phyloP scores from a whole-genome alignment of 1,284 basidiomycete genomes.

The Megacollybia platyphylla region DNA sequence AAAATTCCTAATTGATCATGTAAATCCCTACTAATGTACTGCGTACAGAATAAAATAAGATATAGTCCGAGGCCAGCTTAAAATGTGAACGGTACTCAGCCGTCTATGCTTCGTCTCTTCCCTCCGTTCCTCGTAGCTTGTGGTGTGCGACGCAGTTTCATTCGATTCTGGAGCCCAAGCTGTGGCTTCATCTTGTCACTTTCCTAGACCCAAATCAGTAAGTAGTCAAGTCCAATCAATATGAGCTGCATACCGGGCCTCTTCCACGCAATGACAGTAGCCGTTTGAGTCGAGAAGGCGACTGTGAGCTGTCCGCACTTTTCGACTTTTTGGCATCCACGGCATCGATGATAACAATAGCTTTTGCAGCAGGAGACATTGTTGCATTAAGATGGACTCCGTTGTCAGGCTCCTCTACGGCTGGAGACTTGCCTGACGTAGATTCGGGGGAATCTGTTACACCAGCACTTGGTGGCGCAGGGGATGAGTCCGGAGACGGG shows the following conservation, averaged over 20 bases:
- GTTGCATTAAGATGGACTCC: conserved; percentile 5
- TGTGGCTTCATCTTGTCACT: conserved; percentile 4
- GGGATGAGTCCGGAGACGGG: conserved; percentile 11
- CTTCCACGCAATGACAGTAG: conserved; percentile 27
- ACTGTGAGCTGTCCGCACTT: conserved; percentile 15
- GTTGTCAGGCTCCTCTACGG: conserved; percentile 9
- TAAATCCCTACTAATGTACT: no score
- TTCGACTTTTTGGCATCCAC: conserved; percentile 31
- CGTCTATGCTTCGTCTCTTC: conserved; percentile 7
- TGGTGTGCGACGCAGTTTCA: conserved; percentile 3
- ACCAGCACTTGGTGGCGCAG: not conserved
- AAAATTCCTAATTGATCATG: no score
- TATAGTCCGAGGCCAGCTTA: no score
- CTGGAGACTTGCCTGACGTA: conserved; percentile 6
- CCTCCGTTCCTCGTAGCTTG: conserved; percentile 7
- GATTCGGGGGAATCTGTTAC: not conserved
- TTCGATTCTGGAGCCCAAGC: not conserved
- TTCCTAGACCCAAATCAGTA: not conserved
- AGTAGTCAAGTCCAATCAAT: not conserved
- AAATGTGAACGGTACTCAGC: not conserved
- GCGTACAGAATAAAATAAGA: no score
- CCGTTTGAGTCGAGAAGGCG: conserved; percentile 15
- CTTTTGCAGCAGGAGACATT: conserved; percentile 38
- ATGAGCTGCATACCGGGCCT: conserved; percentile 17
- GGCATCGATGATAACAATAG: conserved; percentile 46